Evolutionary conservation across 106 monocot genomes (phyloP).

Genomic region (Narthecium ossifragum): DNA sequence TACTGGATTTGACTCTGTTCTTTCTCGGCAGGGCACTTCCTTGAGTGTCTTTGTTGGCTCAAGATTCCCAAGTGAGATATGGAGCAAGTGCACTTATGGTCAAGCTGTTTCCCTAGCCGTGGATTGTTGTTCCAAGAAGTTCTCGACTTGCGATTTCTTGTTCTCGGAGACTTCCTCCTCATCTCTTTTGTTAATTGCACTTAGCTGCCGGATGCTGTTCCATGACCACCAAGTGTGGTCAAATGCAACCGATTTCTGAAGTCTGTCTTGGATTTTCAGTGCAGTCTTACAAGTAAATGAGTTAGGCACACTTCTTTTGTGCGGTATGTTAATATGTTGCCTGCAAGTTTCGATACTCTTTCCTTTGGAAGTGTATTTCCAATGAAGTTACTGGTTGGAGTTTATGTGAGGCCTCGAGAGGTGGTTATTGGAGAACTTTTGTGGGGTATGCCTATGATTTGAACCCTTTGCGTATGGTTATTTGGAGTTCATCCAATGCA

Average conservation of each 20-base stretch:
- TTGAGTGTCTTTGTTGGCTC: conserved; percentile 16
- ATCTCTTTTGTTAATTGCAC: conserved; percentile 84
- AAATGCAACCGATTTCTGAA: conserved; percentile 41
- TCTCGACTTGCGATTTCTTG: conserved; percentile 71
- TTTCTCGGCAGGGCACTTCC: conserved; percentile 19
- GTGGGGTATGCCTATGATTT: conserved; percentile 16
- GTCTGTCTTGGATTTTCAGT: conserved; percentile 23
- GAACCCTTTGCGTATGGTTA: no score
- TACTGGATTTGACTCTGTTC: not conserved
- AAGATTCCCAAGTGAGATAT: conserved; percentile 44
- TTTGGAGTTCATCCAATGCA: not conserved
- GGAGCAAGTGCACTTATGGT: conserved; percentile 50
- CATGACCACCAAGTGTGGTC: conserved; percentile 35
- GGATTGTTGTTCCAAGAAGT: conserved; percentile 46
- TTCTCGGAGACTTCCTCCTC: conserved; percentile 49
- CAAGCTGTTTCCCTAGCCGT: conserved; percentile 46
- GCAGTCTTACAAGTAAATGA: conserved; percentile 17
- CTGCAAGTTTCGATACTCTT: conserved; percentile 6
- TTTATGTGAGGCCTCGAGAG: conserved; percentile 14
- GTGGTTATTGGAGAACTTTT: conserved; percentile 10
- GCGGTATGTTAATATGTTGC: conserved; percentile 5
- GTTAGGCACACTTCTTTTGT: conserved; percentile 2
- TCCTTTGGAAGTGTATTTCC: conserved; percentile 12
- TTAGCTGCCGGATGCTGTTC: conserved; percentile 31
- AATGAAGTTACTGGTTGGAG: conserved; percentile 19